A percentile compares a stretch with the other conserved stretches of the same genome.
Evolutionary conservation across 768 basidiomycete genomes (phyloP).

Genomic region (Psilocybe tampanensis): DNA sequence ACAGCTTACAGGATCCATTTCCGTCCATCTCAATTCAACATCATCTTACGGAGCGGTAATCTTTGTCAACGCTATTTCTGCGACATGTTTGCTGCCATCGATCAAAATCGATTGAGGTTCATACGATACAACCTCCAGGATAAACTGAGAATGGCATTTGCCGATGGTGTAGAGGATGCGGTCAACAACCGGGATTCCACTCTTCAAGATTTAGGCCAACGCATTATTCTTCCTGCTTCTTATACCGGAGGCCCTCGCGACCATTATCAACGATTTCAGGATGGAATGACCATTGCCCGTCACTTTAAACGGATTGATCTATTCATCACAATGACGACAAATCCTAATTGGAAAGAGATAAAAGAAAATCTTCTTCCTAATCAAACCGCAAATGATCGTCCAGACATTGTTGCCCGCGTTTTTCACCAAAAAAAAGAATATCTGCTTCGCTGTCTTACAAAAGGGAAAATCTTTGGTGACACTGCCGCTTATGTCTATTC

Average conservation of each 20-base stretch:
- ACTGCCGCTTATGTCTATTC: constrained; percentile 47
- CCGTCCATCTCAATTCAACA: constrained; percentile 2
- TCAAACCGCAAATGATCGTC: constrained; percentile 20
- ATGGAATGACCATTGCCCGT: constrained; percentile 43
- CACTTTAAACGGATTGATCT: constrained; percentile 38
- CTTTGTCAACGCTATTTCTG: constrained; percentile 42
- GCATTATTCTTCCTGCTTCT: constrained; percentile 34
- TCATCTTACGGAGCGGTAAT: constrained; percentile 4
- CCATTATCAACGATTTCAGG: constrained; percentile 44
- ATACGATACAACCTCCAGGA: background rate
- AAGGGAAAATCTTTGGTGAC: constrained; percentile 41
- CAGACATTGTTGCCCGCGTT: constrained; percentile 32
- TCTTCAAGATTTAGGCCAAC: constrained; percentile 29
- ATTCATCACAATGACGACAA: constrained; percentile 53
- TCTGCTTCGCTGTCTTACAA: constrained; percentile 34
- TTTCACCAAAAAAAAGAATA: constrained; percentile 42
- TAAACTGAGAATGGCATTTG: background rate
- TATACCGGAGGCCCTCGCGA: constrained; percentile 31
- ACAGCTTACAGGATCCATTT: constrained; percentile 4
- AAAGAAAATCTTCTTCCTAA: constrained; percentile 3
- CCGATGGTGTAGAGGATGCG: background rate
- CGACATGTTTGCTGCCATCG: constrained; percentile 37
- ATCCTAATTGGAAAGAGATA: constrained; percentile 27
- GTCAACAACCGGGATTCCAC: constrained; percentile 21
- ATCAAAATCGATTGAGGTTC: background rate